Conservation (phyloP, 352 stramenopile genomes). For the Phytopythium kandeliae region DNA sequence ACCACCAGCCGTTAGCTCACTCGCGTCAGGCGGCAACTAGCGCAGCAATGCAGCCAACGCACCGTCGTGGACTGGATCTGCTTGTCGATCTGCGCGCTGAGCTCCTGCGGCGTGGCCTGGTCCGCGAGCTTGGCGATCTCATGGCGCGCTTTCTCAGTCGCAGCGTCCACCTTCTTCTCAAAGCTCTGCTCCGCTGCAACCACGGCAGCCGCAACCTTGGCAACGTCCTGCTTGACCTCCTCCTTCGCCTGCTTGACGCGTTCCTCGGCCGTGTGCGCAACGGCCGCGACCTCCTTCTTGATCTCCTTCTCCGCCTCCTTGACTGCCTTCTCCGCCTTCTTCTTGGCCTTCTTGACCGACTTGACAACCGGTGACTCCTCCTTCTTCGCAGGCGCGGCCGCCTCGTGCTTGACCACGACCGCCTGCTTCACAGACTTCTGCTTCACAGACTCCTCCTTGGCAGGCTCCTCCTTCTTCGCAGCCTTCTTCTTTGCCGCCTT, state of each 20-base stretch:
- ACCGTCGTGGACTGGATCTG: slow-evolving; percentile 68
- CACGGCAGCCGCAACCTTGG: slow-evolving; percentile 23
- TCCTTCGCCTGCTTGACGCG: slow-evolving; percentile 24
- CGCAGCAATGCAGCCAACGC: neutral
- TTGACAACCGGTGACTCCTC: slow-evolving; percentile 14
- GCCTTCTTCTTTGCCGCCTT: slow-evolving; percentile 16
- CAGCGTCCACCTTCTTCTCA: slow-evolving; percentile 61
- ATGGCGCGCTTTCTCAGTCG: slow-evolving; percentile 46
- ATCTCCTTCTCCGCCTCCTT: slow-evolving; percentile 13
- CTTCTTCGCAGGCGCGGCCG: slow-evolving; percentile 12
- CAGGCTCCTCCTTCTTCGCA: slow-evolving; percentile 9
- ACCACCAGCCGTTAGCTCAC: too few species aligned
- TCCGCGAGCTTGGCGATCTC: slow-evolving; percentile 53
- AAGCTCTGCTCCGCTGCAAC: slow-evolving; percentile 24
- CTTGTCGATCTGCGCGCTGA: slow-evolving; percentile 46
- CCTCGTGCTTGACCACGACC: slow-evolving; percentile 14
- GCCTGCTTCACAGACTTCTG: slow-evolving; percentile 26
- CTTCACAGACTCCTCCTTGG: slow-evolving; percentile 7
- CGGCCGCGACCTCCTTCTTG: slow-evolving; percentile 18
- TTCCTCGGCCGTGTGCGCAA: slow-evolving; percentile 27
- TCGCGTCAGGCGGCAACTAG: too few species aligned
- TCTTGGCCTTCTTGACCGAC: slow-evolving; percentile 14
- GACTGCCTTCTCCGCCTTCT: slow-evolving; percentile 17
- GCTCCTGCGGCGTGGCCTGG: slow-evolving; percentile 37
- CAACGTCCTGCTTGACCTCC: slow-evolving; percentile 21